These are phyloP conservation scores for Fusarium nelsonii DNA, from an alignment of 2,329 filamentous ascomycete species.

Conservation along the genomic window DNA sequence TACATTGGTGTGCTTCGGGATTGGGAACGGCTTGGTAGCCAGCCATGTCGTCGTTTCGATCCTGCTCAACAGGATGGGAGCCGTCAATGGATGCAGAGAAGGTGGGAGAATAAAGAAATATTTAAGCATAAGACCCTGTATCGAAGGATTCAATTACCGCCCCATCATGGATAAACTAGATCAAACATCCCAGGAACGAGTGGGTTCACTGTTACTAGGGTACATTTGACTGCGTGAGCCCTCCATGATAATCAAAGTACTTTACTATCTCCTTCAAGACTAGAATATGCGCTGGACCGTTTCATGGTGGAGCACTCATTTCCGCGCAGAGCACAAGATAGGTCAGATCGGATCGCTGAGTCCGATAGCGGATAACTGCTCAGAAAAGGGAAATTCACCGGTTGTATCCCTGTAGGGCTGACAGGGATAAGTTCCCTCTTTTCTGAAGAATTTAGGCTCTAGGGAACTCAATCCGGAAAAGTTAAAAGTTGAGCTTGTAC, in stretches of 20 bases:
- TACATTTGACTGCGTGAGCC: rapidly evolving
- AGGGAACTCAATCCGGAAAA: no score
- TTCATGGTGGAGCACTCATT: not conserved
- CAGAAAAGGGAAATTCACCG: no score
- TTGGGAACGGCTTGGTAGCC: not conserved
- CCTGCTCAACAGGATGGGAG: not conserved
- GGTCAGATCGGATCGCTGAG: not conserved
- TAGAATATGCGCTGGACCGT: not conserved
- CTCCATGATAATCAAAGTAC: rapidly evolving
- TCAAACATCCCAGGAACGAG: not conserved
- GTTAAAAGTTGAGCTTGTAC: no score
- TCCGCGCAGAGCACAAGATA: not conserved
- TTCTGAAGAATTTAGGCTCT: no score
- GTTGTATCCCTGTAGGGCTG: no score
- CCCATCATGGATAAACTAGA: not conserved
- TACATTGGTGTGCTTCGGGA: not conserved
- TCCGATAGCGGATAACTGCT: not conserved
- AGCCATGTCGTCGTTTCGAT: not conserved
- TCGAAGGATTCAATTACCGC: not conserved
- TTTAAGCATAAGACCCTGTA: not conserved
- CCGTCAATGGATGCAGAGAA: no score
- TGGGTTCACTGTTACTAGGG: rapidly evolving
- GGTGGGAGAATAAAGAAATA: no score
- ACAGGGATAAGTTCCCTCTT: no score
- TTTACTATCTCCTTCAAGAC: not conserved